These are phyloP conservation scores for Schizosaccharomyces lindneri DNA, from an alignment of 805 yeast species.

Conservation along the genomic window DNA sequence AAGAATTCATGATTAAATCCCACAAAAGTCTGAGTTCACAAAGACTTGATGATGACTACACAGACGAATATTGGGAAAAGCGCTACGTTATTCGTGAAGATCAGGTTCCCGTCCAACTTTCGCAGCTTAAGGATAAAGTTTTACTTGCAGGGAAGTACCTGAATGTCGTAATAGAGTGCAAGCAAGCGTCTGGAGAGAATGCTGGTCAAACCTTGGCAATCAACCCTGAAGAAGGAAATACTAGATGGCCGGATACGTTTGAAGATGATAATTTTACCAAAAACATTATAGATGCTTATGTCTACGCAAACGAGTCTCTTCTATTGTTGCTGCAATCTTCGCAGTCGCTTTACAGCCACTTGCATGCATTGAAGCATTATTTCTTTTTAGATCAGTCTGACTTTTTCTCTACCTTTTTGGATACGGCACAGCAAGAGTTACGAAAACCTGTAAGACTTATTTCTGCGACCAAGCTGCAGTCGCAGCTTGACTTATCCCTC, in stretches of 20 bases:
- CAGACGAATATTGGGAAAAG: conserved; percentile 20
- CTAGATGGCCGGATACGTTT: conserved; percentile 5
- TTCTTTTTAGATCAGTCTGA: conserved; percentile 32
- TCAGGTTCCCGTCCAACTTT: conserved; percentile 46
- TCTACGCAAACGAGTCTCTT: conserved; percentile 39
- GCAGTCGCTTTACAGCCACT: conserved; percentile 24
- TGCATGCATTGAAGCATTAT: conserved; percentile 27
- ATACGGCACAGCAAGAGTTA: conserved; percentile 27
- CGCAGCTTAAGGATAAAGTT: conserved; percentile 28
- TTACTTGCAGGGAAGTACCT: conserved; percentile 66
- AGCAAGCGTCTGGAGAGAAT: conserved; percentile 15
- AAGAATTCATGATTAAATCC: conserved; percentile 53
- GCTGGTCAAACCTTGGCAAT: background rate
- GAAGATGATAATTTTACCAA: conserved; percentile 24
- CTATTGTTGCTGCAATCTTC: conserved; percentile 35
- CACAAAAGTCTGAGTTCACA: conserved; percentile 10
- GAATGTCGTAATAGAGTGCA: conserved; percentile 44
- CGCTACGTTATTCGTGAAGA: conserved; percentile 51
- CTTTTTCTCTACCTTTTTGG: conserved; percentile 28
- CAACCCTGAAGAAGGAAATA: background rate
- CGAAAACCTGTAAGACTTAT: conserved; percentile 16
- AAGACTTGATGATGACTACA: conserved; percentile 11
- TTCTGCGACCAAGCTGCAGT: conserved; percentile 14
- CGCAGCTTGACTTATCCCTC: conserved; percentile 16
- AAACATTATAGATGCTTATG: conserved; percentile 35